phyloP scores from a whole-genome alignment of 495 filamentous ascomycete species.

The Annulohypoxylon stygium region DNA sequence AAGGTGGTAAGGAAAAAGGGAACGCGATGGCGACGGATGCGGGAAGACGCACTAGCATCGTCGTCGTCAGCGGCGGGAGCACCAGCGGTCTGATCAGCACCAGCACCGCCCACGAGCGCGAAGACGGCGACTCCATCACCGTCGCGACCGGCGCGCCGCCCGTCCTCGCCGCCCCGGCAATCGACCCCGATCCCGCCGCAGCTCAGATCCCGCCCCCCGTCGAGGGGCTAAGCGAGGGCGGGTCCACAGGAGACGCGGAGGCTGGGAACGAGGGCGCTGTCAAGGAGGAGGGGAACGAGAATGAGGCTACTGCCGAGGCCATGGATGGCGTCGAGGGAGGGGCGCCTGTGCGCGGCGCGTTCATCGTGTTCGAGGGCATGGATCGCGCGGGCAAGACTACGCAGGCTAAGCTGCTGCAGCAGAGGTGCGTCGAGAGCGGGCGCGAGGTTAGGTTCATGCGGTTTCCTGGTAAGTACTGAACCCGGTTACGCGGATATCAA shows the following conservation, averaged over 20 bases:
- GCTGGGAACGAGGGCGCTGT: not conserved
- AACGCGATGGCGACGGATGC: not conserved
- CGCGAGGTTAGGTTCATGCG: conserved; percentile 78
- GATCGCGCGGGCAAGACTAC: conserved; percentile 97
- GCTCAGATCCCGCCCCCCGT: conserved; percentile 13
- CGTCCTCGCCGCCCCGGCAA: conserved; percentile 42
- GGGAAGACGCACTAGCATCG: not conserved
- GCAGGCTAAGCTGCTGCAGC: conserved; percentile 81
- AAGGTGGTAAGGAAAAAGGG: no score
- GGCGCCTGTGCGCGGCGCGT: conserved; percentile 69
- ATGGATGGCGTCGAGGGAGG: conserved; percentile 44
- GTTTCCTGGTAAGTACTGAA: conserved; percentile 80
- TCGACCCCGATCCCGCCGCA: conserved; percentile 33
- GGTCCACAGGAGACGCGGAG: conserved; percentile 2
- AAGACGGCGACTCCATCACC: conserved; percentile 38
- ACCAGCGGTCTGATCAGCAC: no score
- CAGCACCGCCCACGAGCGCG: not conserved
- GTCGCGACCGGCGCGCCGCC: conserved; percentile 36
- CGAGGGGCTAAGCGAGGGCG: not conserved
- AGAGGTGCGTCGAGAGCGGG: conserved; percentile 70
- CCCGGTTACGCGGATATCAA: not conserved
- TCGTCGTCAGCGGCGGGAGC: not conserved
- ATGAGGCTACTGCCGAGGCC: not conserved
- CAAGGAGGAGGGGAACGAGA: not conserved
- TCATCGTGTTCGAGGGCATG: conserved; percentile 93